Evolutionary conservation across 345 rosid genomes (phyloP).

Genomic region (Murraya paniculata): DNA sequence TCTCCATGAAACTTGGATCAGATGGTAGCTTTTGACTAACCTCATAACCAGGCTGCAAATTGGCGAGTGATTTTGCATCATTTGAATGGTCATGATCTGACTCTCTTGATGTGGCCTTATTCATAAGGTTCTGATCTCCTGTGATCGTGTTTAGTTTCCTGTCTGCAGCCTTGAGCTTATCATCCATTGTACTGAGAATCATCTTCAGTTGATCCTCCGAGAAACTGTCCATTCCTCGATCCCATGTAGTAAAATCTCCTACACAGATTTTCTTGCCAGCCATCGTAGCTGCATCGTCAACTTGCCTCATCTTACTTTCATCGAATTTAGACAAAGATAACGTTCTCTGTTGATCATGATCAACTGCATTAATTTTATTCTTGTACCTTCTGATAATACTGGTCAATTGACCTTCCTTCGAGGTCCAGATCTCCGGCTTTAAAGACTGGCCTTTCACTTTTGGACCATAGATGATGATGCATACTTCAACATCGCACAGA

Average conservation of each 20-base stretch:
- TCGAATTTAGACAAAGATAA: neutral
- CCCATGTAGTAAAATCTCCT: neutral
- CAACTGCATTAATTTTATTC: neutral
- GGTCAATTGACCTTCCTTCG: neutral
- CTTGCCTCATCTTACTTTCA: neutral
- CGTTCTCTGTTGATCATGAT: neutral
- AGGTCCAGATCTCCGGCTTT: constrained; percentile 8
- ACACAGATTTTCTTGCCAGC: neutral
- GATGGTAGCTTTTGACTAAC: neutral
- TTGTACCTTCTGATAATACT: constrained; percentile 2
- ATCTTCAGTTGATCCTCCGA: constrained; percentile 3
- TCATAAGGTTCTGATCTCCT: neutral
- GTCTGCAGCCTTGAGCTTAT: neutral
- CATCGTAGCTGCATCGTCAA: neutral
- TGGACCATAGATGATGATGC: constrained; percentile 13
- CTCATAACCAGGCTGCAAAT: neutral
- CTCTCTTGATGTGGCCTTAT: neutral
- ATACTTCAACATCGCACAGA: constrained; percentile 7
- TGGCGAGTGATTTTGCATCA: neutral
- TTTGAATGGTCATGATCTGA: neutral
- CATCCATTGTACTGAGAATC: neutral
- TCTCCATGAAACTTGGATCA: neutral
- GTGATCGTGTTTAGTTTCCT: neutral
- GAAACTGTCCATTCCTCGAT: neutral
- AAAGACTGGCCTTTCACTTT: neutral